These are phyloP conservation scores for Phlyctochytrium bullatum DNA, from an alignment of 192 early-diverging fungal genomes.

Conservation along the genomic window DNA sequence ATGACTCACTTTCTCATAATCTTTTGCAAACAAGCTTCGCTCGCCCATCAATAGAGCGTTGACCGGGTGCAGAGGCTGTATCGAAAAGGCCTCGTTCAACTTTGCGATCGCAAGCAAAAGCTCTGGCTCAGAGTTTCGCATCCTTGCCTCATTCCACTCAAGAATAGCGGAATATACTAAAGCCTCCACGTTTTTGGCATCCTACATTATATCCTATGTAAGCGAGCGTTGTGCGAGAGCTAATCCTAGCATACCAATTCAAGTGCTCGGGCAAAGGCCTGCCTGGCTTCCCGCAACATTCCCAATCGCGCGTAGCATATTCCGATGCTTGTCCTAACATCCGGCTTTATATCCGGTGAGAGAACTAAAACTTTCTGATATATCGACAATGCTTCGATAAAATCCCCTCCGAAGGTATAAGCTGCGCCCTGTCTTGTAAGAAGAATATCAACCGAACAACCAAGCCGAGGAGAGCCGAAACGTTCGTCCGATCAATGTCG, in stretches of 20 bases:
- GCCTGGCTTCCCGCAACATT: constrained; percentile 64
- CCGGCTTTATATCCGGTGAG: constrained; percentile 57
- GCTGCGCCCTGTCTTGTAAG: constrained; percentile 52
- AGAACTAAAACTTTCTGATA: constrained; percentile 76
- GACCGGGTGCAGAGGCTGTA: constrained; percentile 48
- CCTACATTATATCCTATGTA: too few relatives aligned
- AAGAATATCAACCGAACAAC: constrained; percentile 33
- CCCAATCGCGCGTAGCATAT: constrained; percentile 78
- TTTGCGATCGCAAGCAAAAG: constrained; percentile 44
- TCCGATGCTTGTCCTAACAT: constrained; percentile 82
- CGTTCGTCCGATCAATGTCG: constrained; percentile 31
- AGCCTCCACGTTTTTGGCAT: constrained; percentile 68
- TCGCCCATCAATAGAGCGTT: constrained; percentile 39
- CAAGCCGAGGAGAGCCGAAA: constrained; percentile 59
- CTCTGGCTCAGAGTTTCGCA: constrained; percentile 23
- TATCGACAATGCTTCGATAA: constrained; percentile 60
- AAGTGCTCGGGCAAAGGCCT: constrained; percentile 68
- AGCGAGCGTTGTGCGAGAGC: too few relatives aligned
- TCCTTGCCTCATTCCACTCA: constrained; percentile 69
- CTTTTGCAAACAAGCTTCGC: constrained; percentile 20
- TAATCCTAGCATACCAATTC: constrained; percentile 66
- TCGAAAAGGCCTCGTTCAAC: constrained; percentile 36
- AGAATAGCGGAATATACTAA: constrained; percentile 71
- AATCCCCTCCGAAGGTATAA: constrained; percentile 59
- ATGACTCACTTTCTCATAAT: constrained; percentile 18